These are phyloP conservation scores for Microsporum ferrugineum DNA, from an alignment of 2,329 filamentous ascomycete species.

Conservation along the genomic window DNA sequence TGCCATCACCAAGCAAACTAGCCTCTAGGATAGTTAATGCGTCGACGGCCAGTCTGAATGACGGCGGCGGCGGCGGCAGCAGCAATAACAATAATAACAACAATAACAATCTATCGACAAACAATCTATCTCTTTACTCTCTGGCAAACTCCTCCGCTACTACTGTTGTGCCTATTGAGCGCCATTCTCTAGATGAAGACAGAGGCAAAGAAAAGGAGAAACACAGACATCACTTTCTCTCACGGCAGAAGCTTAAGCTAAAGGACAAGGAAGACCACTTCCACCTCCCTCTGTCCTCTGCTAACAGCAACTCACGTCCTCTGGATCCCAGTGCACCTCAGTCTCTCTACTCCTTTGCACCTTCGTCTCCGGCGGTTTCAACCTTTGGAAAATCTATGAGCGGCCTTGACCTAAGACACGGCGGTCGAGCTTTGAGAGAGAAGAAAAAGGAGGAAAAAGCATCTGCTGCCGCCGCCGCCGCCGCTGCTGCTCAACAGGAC, in stretches of 20 bases:
- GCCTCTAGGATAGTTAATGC: constrained; percentile 46
- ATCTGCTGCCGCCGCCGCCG: constrained; percentile 15
- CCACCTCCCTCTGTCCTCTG: constrained; percentile 50
- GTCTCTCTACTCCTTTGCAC: constrained; percentile 55
- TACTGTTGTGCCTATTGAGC: constrained; percentile 45
- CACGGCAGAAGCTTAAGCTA: constrained; percentile 53
- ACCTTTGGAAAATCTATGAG: constrained; percentile 73
- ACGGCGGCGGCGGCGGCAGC: constrained; percentile 19
- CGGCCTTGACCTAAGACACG: constrained; percentile 66
- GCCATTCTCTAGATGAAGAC: constrained; percentile 24
- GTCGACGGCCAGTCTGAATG: constrained; percentile 49
- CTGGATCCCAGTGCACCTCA: constrained; percentile 52
- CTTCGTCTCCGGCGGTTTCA: constrained; percentile 49
- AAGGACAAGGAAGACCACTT: constrained; percentile 50
- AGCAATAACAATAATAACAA: constrained; percentile 30
- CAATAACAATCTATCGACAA: not conserved
- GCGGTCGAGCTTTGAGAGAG: constrained; percentile 62
- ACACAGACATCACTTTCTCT: constrained; percentile 53
- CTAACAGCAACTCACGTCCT: constrained; percentile 53
- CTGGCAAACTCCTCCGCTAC: constrained; percentile 51
- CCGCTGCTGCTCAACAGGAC: constrained; percentile 8
- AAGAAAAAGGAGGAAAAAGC: constrained; percentile 65
- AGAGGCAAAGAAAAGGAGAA: constrained; percentile 34
- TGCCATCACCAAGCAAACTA: constrained; percentile 50
- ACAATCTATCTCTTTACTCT: constrained; percentile 47